A percentile compares a stretch with the other conserved stretches of the same genome.
Conservation (phyloP, 495 filamentous ascomycete genomes). For the Podospora conica region DNA sequence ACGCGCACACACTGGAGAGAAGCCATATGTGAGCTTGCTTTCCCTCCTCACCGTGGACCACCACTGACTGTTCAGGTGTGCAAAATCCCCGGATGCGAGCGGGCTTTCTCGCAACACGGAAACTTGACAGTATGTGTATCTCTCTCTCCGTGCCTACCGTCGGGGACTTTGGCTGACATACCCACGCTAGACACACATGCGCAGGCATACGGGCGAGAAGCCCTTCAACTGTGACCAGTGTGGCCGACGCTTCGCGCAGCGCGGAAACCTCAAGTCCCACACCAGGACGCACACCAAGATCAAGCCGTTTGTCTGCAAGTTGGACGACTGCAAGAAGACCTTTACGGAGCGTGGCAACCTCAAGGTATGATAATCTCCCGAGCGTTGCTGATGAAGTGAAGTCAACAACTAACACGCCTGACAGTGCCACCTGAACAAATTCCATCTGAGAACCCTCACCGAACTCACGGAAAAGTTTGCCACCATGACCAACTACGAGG, state of each 20-base stretch:
- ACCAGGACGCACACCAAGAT: conserved; percentile 69
- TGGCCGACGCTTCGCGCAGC: conserved; percentile 80
- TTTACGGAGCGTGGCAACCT: conserved; percentile 88
- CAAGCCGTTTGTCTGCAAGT: conserved; percentile 73
- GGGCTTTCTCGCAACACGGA: conserved; percentile 83
- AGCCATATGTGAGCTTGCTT: conserved; percentile 68
- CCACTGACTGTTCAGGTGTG: conserved; percentile 48
- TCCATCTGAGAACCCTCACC: conserved; percentile 67
- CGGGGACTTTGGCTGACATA: conserved; percentile 6
- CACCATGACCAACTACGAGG: conserved; percentile 52
- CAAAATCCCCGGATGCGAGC: conserved; percentile 70
- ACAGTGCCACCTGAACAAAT: conserved; percentile 92
- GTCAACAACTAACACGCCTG: background rate
- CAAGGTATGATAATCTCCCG: conserved; percentile 50
- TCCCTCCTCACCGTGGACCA: background rate
- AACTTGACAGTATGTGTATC: conserved; percentile 67
- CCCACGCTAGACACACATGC: conserved; percentile 19
- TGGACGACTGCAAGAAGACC: conserved; percentile 76
- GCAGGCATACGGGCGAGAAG: conserved; percentile 60
- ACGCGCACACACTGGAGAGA: conserved; percentile 82
- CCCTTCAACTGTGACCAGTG: conserved; percentile 81
- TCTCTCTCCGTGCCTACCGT: background rate
- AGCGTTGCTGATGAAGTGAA: background rate
- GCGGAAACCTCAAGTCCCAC: conserved; percentile 84
- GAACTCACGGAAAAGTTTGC: conserved; percentile 71